Evolutionary conservation across 1,284 basidiomycete species (phyloP).

Genomic region (Rhodotorula mucilaginosa): DNA sequence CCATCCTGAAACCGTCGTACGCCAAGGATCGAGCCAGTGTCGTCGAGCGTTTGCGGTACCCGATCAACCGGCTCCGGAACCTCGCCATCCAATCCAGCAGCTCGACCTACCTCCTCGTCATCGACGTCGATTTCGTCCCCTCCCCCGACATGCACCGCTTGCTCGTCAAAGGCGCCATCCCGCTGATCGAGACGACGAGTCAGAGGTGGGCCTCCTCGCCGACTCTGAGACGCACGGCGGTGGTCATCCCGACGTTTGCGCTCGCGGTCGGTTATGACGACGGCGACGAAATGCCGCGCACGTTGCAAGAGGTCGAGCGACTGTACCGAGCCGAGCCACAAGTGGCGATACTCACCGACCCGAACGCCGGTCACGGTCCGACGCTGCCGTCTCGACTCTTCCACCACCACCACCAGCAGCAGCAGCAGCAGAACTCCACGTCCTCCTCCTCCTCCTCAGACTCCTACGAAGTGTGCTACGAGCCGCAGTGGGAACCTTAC

Average conservation of each 20-base stretch:
- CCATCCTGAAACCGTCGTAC: constrained; percentile 27
- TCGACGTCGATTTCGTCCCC: constrained; percentile 34
- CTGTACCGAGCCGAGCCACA: constrained; percentile 5
- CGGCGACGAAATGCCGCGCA: background rate
- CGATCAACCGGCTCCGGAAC: constrained; percentile 35
- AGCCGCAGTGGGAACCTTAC: constrained; percentile 38
- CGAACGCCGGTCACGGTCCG: constrained; percentile 34
- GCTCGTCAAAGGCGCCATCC: constrained; percentile 11
- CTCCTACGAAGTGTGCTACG: constrained; percentile 25
- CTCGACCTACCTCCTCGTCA: constrained; percentile 15
- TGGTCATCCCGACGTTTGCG: constrained; percentile 29
- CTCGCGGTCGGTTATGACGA: background rate
- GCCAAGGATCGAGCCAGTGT: constrained; percentile 8
- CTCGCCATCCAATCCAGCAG: constrained; percentile 11
- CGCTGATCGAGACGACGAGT: constrained; percentile 4
- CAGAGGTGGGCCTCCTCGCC: constrained; percentile 9
- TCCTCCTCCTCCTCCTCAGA: background rate
- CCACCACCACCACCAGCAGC: background rate
- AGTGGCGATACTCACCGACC: constrained; percentile 20
- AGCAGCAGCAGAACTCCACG: background rate
- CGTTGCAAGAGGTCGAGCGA: constrained; percentile 1
- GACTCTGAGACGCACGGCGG: constrained; percentile 16
- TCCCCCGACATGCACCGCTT: constrained; percentile 24
- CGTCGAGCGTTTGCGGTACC: constrained; percentile 27
- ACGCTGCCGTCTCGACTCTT: constrained; percentile 29